These are phyloP conservation scores for Cystobasidium tubakii DNA, from an alignment of 768 basidiomycete genomes.

Conservation along the genomic window DNA sequence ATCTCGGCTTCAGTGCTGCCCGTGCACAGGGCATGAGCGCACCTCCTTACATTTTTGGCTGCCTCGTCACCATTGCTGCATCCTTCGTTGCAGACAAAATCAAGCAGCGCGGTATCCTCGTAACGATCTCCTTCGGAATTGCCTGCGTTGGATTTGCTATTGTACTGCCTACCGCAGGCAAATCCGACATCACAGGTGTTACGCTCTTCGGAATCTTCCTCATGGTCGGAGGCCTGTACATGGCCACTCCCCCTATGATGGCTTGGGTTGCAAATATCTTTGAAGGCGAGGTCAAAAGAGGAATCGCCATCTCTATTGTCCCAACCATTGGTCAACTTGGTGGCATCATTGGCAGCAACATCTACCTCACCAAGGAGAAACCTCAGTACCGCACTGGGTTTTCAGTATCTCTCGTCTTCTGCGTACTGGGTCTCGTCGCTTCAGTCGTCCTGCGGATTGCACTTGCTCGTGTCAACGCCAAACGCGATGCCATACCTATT, in stretches of 20 bases:
- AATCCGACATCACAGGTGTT: not conserved
- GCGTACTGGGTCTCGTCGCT: not conserved
- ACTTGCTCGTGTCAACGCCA: not conserved
- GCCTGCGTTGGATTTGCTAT: slow-evolving; percentile 3
- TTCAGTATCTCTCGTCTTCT: not conserved
- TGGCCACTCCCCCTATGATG: not conserved
- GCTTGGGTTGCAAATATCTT: slow-evolving; percentile 6
- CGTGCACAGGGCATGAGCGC: slow-evolving; percentile 21
- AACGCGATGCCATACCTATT: not conserved
- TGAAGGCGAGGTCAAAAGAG: not conserved
- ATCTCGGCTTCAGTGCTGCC: slow-evolving; percentile 1
- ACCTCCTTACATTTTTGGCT: not conserved
- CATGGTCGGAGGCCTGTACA: not conserved
- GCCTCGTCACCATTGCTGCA: not conserved
- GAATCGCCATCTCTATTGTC: not conserved
- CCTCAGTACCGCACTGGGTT: slow-evolving; percentile 12
- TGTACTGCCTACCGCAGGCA: not conserved
- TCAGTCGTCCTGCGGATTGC: not conserved
- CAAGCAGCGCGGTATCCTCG: not conserved
- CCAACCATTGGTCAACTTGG: slow-evolving; percentile 18
- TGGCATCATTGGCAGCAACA: slow-evolving; percentile 5
- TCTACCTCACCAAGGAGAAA: not conserved
- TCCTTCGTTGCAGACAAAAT: slow-evolving; percentile 3
- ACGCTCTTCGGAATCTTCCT: slow-evolving; percentile 9
- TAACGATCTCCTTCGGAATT: not conserved